Evolutionary conservation across 2,329 filamentous ascomycete genomes (phyloP), one percentile per base, ranked within the genome.

Genomic region (Epichloe sylvatica): DNA sequence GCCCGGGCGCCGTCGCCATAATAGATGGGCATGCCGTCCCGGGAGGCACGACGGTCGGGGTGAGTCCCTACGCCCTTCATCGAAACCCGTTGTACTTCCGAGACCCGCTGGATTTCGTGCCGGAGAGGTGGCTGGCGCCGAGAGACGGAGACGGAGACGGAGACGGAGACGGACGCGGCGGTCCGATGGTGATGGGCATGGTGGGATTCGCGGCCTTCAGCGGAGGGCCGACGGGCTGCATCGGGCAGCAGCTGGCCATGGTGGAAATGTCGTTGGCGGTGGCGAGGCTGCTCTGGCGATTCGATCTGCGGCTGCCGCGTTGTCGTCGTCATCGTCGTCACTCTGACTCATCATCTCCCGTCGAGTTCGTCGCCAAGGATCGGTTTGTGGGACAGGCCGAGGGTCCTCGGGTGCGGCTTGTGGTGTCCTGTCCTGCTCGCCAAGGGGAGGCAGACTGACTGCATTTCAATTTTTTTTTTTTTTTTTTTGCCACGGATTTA

Each of bases 71-170:
- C 23, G 45, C 35, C 12, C 19, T 51, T 17, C 51, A 50, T n/a
- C 44, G 45, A 3, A 47, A 50, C 34, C 3, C 25, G 5, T 11
- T 11, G 7, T 50, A 46, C 34, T 52, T 47, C 25, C 8, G 7
- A n/a, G 43, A 50, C n/a, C 47, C 51, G 3, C 17, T 44, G 21
- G 19, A 23, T 4, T 52, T 48, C 23, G n/a, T 34, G 30, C 51
- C 51, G 8, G 51, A 52, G 33, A 30, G 51, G 9, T 52, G 51
- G 51, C 25, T 50, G 8, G 46, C 43, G 17, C 21, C 33, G 30
- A 30, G 25, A 30, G 23, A 25, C 23, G 23, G 7, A 3, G 25
- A 43, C 23, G 35, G 35, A 7, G 21, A 17, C n/a, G n/a, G n/a
- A n/a, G n/a, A 6, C 23, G 23, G 23, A 6, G 23, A 23, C 23